These are phyloP conservation scores for Typha latifolia DNA, from an alignment of 176 grass and related monocot genomes.

Conservation along the genomic window DNA sequence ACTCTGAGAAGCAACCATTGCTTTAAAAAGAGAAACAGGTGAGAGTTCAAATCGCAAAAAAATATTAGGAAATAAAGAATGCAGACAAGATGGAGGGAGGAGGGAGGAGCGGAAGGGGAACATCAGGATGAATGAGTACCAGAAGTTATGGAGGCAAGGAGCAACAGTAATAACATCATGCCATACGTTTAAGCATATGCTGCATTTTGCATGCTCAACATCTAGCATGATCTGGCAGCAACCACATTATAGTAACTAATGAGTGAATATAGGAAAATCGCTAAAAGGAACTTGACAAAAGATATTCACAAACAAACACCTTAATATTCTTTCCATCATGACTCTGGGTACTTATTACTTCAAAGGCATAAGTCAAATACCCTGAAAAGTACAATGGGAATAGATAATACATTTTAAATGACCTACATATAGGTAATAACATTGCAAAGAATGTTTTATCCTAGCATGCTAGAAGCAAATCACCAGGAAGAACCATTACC, in stretches of 20 bases:
- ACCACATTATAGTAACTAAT: conserved; percentile 24
- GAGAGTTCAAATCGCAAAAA: conserved; percentile 22
- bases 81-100: not conserved
- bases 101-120: too few species aligned
- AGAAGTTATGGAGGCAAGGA: conserved; percentile 96
- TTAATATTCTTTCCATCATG: conserved; percentile 44
- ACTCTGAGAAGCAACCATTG: conserved; percentile 98
- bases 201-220: conserved; percentile 95
- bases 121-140: conserved; percentile 36
- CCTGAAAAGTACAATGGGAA: conserved; percentile 25
- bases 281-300: conserved; percentile 6
- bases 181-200: conserved; percentile 97
- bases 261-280: conserved; percentile 3
- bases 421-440: not conserved
- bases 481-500: too few species aligned
- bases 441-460: too few species aligned
- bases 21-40: conserved; percentile 32
- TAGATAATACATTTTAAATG: conserved; percentile 9
- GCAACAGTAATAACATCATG: conserved; percentile 97
- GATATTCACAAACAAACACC: conserved; percentile 24
- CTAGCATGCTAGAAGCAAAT: too few species aligned
- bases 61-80: not conserved
- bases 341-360: conserved; percentile 40
- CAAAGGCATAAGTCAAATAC: conserved; percentile 61
- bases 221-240: conserved; percentile 61